Evolutionary conservation across 2,329 filamentous ascomycete species (phyloP).

Genomic region (Diaporthe eres): DNA sequence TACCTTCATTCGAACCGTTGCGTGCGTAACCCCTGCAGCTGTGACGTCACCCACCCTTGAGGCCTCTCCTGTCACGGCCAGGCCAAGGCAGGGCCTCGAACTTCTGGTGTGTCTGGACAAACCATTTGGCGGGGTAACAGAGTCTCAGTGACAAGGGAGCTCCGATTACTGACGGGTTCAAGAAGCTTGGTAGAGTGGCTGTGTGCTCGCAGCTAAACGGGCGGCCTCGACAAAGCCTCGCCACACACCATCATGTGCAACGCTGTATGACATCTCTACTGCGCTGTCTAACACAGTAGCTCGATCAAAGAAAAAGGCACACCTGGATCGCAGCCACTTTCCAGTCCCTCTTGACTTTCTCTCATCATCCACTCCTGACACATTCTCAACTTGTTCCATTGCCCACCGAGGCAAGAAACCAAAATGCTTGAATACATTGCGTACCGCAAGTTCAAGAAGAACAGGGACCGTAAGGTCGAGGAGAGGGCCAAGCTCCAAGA

Average conservation of each 20-base stretch:
- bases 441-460: constrained; percentile 74
- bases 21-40: constrained; percentile 7
- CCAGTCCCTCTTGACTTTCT: background rate
- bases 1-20: background rate
- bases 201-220: constrained; percentile 36
- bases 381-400: constrained; percentile 2
- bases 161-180: constrained; percentile 21
- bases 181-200: constrained; percentile 38
- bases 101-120: background rate
- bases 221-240: constrained; percentile 35
- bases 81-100: background rate
- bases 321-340: constrained; percentile 1
- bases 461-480: constrained; percentile 48
- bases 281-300: background rate
- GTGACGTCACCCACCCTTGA: constrained; percentile 36
- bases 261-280: constrained; percentile 23
- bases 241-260: constrained; percentile 38
- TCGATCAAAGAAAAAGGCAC: constrained; percentile 17
- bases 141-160: constrained; percentile 18
- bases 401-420: constrained; percentile 23
- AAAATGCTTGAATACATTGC: constrained; percentile 75
- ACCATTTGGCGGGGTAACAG: constrained; percentile 9
- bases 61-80: constrained; percentile 17
- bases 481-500: constrained; percentile 58
- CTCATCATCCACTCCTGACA: background rate